Percentiles rank a stretch among this genome's conserved stretches.
Conservation (phyloP, 441 rosid species). For the Brassica balearica region DNA sequence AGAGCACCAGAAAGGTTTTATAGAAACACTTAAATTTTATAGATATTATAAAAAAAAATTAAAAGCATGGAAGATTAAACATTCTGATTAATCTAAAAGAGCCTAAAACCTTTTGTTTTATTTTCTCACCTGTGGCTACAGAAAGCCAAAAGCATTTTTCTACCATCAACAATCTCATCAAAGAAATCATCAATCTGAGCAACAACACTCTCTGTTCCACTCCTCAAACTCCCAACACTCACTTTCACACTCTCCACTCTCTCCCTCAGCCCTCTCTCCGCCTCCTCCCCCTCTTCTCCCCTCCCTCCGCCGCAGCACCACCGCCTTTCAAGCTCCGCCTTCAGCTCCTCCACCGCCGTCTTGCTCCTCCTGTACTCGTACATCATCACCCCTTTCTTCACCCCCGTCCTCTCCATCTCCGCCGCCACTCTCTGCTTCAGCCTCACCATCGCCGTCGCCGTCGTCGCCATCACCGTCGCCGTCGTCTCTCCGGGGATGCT, state of each 20-base stretch:
- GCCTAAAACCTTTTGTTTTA: not conserved
- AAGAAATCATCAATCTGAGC: slow-evolving; percentile 77
- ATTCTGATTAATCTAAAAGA: slow-evolving; percentile 10
- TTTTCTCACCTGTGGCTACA: slow-evolving; percentile 32
- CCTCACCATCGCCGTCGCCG: slow-evolving; percentile 55
- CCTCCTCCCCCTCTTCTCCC: slow-evolving; percentile 10
- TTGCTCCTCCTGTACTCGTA: slow-evolving; percentile 59
- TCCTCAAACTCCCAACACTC: slow-evolving; percentile 57
- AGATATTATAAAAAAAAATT: not conserved
- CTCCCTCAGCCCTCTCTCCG: slow-evolving; percentile 46
- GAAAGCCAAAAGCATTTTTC: slow-evolving; percentile 70
- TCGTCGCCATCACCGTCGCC: slow-evolving; percentile 32
- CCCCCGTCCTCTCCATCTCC: slow-evolving; percentile 44
- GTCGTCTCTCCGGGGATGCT: slow-evolving; percentile 45
- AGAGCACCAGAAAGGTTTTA: not conserved
- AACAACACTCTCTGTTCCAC: slow-evolving; percentile 62
- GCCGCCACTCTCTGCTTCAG: slow-evolving; percentile 59
- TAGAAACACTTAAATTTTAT: not conserved
- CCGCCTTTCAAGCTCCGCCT: slow-evolving; percentile 58
- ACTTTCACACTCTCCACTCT: slow-evolving; percentile 57
- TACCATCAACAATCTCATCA: slow-evolving; percentile 83
- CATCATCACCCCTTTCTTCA: slow-evolving; percentile 48
- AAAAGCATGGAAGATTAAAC: not conserved
- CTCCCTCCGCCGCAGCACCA: slow-evolving; percentile 42
- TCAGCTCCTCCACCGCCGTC: slow-evolving; percentile 64